phyloP scores from a whole-genome alignment of 768 basidiomycete species.

The Boletus edulis region DNA sequence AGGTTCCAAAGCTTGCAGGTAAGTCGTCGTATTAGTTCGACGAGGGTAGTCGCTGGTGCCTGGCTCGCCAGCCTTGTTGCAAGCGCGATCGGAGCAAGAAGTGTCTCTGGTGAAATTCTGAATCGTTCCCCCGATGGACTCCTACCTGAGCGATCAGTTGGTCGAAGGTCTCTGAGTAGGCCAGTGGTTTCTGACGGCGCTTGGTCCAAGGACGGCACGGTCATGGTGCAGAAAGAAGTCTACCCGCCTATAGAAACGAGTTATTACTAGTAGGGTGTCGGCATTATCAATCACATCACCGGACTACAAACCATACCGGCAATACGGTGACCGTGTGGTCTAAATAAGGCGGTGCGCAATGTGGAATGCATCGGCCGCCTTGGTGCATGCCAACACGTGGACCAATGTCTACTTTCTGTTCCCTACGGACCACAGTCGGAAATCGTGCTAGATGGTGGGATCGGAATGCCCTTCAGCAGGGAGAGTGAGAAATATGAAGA shows the following conservation, averaged over 20 bases:
- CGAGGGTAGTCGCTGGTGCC: constrained; percentile 27
- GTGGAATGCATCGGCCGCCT: no score
- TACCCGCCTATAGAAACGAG: neutral
- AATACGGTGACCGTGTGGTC: no score
- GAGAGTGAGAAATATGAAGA: no score
- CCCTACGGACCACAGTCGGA: no score
- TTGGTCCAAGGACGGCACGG: constrained; percentile 9
- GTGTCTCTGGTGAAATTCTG: constrained; percentile 11
- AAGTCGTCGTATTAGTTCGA: constrained; percentile 23
- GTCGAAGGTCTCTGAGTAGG: constrained; percentile 4
- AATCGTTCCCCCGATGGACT: neutral
- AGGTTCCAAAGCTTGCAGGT: constrained; percentile 26
- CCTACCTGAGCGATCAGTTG: neutral
- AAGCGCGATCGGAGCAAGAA: constrained; percentile 28
- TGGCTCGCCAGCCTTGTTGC: constrained; percentile 16
- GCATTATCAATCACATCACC: no score
- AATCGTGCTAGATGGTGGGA: no score
- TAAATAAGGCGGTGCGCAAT: no score
- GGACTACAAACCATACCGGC: no score
- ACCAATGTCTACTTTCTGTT: no score
- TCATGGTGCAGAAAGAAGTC: neutral
- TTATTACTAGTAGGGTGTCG: no score
- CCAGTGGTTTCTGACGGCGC: constrained; percentile 1
- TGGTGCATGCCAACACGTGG: no score
- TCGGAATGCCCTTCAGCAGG: no score